Conservation (phyloP, 2,329 filamentous ascomycete genomes). For the Ascosphaera acerosa region DNA sequence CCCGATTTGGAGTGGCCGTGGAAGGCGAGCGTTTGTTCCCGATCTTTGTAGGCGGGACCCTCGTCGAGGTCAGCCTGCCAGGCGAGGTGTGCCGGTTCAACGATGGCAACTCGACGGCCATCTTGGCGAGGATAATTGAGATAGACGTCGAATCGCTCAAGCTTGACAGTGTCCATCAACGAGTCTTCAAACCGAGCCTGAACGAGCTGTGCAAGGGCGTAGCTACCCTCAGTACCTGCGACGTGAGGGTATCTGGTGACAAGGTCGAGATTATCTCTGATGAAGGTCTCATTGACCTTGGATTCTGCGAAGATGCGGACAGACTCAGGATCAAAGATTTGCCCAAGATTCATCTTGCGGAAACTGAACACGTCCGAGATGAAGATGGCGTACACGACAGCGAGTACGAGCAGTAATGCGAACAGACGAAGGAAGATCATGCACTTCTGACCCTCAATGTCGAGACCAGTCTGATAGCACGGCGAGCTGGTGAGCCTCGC, state of each 20-base stretch:
- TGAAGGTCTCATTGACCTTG: constrained; percentile 41
- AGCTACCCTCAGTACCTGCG: constrained; percentile 84
- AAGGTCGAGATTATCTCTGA: constrained; percentile 48
- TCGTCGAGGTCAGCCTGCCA: constrained; percentile 79
- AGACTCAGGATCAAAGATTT: constrained; percentile 62
- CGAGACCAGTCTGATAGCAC: constrained; percentile 12
- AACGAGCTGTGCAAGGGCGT: constrained; percentile 61
- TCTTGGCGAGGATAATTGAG: constrained; percentile 65
- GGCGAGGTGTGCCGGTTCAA: constrained; percentile 38
- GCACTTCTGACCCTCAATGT: constrained; percentile 25
- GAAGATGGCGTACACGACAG: constrained; percentile 63
- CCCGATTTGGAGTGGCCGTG: constrained; percentile 76
- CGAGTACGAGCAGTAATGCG: constrained; percentile 48
- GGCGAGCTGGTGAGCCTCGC: constrained; percentile 15
- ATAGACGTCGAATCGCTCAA: constrained; percentile 69
- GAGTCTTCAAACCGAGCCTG: constrained; percentile 48
- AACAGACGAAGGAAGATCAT: constrained; percentile 48
- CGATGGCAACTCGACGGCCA: constrained; percentile 57
- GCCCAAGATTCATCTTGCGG: constrained; percentile 34
- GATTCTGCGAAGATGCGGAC: constrained; percentile 51
- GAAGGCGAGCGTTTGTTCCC: constrained; percentile 51
- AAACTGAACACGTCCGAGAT: constrained; percentile 57
- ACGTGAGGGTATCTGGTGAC: constrained; percentile 71
- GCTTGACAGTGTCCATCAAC: constrained; percentile 45
- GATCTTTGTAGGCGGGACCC: constrained; percentile 38